Evolutionary conservation across 202 grass and related monocot genomes (phyloP).

Genomic region (Dendrocalamus latiflorus): DNA sequence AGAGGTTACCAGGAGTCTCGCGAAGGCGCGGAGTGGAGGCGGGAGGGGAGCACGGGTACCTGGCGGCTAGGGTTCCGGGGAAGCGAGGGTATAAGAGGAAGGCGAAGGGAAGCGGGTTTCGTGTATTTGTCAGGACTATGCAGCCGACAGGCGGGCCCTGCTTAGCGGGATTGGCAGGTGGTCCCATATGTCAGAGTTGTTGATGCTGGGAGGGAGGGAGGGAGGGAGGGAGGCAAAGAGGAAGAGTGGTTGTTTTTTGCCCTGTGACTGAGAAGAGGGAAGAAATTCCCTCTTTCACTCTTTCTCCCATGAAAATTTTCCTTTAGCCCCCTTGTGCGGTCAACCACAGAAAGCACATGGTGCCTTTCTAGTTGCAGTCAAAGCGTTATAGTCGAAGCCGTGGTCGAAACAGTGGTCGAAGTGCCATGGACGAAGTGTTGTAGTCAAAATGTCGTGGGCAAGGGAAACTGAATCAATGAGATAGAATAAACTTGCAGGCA

Average conservation of each 20-base stretch:
- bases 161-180: neutral
- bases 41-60: neutral
- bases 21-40: neutral
- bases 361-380: too few relatives aligned
- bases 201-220: neutral
- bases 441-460: too few relatives aligned
- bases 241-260: too few relatives aligned
- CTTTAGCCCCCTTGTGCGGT: too few relatives aligned
- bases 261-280: too few relatives aligned
- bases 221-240: too few relatives aligned
- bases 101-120: neutral
- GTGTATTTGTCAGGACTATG: neutral
- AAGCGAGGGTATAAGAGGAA: neutral
- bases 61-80: slow-evolving; percentile 38
- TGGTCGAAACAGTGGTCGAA: too few relatives aligned
- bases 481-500: too few relatives aligned
- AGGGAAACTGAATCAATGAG: too few relatives aligned
- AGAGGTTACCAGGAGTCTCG: neutral
- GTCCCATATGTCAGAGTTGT: neutral
- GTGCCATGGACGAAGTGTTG: fast-evolving
- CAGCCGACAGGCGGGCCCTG: neutral
- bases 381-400: too few relatives aligned
- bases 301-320: too few relatives aligned
- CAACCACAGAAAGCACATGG: fast-evolving
- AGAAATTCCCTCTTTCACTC: too few relatives aligned